Evolutionary conservation across 2,329 filamentous ascomycete species (phyloP), one percentile per base, ranked within the genome.

Genomic region (Davidsoniella virescens): DNA sequence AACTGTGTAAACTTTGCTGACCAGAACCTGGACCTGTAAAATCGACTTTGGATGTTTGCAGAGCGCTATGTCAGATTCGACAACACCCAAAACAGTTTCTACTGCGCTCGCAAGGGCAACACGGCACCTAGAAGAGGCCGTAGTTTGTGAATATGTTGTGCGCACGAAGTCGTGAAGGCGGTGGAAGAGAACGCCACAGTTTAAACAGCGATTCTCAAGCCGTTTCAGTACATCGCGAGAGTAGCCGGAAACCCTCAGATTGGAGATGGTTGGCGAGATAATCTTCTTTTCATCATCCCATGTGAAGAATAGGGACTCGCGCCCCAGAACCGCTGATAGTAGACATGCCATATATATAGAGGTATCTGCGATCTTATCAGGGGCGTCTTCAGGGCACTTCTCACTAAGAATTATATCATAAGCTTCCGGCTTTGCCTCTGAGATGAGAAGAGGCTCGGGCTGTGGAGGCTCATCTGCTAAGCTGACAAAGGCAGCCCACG

Each of bases 251-350:
- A 78, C 67, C 44, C 75, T 68, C 54, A 76, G 66, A 5, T 64
- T 61, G 0, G 67, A 57, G 1, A 73, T 57, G 2, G 64, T 62
- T 8, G 71, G 67, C 14, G 64, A 61, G 56, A 88, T 86, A 0
- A 64, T 65, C 20, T 63, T 64, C 25, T 68, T 68, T 2, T 67
- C 65, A 2, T 68, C 60, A 47, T 80, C 67, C 70, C 76, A 86
- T 0, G 63, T 59, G 61, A 86, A 92, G 33, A 92, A 72, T 1
- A 82, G 69, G 0, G 84, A 88, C 38, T 78, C 80, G 44, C 83
- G 72, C 0, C 84, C 85, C 5, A 87, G 71, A 0, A 78, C 76
- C 1, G 90, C 66, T 10, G 78, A 73, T 54, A 82, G 67, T 0
- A 90, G 65, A 9, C 78, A 80, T 16, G 69, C 62, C 46, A 69